phyloP scores from a whole-genome alignment of 1,284 basidiomycete species.

The Ganoderma multipileum region DNA sequence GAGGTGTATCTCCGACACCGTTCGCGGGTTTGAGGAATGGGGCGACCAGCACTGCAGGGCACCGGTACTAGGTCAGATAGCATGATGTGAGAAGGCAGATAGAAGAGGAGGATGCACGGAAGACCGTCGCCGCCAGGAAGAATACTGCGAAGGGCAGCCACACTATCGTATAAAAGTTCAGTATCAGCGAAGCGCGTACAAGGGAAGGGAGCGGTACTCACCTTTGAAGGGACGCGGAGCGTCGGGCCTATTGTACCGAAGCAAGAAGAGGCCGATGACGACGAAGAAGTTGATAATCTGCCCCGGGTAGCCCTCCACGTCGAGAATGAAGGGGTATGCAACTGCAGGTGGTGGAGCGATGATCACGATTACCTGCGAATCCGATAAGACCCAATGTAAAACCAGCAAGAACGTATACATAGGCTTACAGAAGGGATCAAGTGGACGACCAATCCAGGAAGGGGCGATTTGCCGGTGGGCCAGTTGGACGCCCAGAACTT shows the following conservation, averaged over 20 bases:
- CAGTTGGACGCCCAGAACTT: conserved; percentile 71
- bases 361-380: conserved; percentile 57
- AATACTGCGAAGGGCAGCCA: conserved; percentile 65
- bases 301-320: conserved; percentile 62
- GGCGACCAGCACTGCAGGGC: conserved; percentile 53
- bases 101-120: conserved; percentile 46
- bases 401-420: conserved; percentile 39
- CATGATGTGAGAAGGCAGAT: neutral
- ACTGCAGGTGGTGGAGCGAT: conserved; percentile 66
- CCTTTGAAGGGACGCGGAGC: conserved; percentile 63
- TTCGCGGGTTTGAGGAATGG: conserved; percentile 64
- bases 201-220: neutral
- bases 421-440: conserved; percentile 58
- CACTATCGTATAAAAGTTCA: conserved; percentile 41
- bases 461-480: conserved; percentile 65
- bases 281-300: conserved; percentile 66
- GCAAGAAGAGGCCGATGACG: conserved; percentile 62
- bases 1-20: conserved; percentile 63
- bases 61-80: neutral
- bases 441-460: conserved; percentile 65
- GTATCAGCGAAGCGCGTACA: neutral
- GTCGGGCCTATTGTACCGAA: conserved; percentile 58
- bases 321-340: conserved; percentile 71
- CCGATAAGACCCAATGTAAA: neutral
- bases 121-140: conserved; percentile 58